phyloP scores from a whole-genome alignment of 495 filamentous ascomycete genomes.

The Clavariopsis aquatica region DNA sequence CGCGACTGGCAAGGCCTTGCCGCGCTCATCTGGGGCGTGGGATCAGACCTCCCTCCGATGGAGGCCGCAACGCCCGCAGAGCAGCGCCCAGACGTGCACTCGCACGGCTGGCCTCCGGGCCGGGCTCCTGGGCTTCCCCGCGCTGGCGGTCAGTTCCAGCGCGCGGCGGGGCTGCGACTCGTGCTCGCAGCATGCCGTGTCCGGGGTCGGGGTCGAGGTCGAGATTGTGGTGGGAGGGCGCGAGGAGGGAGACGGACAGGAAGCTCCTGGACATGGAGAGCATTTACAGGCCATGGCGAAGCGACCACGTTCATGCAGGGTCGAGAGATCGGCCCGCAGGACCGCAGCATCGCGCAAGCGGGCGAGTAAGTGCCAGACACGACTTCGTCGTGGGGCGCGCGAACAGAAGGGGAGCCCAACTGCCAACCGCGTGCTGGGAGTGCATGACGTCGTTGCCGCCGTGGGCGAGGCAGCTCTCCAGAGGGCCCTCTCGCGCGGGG shows the following conservation, averaged over 20 bases:
- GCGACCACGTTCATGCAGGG: conserved; percentile 15
- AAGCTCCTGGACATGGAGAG: background rate
- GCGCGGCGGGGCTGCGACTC: background rate
- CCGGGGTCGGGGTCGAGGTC: background rate
- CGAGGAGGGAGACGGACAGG: background rate
- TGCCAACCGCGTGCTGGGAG: background rate
- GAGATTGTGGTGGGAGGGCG: background rate
- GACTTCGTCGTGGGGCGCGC: background rate
- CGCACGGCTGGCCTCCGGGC: too few relatives aligned
- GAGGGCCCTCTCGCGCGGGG: too few relatives aligned
- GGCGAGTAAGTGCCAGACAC: background rate
- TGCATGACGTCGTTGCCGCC: background rate
- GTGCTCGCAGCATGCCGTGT: background rate
- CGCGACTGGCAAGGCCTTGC: background rate
- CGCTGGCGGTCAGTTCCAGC: background rate
- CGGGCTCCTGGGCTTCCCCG: background rate
- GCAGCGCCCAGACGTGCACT: background rate
- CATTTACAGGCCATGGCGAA: background rate
- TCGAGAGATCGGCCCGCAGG: conserved; percentile 22
- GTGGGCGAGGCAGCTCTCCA: too few relatives aligned
- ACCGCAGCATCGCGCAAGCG: conserved; percentile 10
- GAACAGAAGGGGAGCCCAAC: background rate
- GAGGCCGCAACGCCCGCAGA: background rate
- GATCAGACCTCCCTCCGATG: background rate
- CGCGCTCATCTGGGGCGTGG: background rate